Conservation (phyloP, 2,329 filamentous ascomycete species). For the Fusarium temperatum region DNA sequence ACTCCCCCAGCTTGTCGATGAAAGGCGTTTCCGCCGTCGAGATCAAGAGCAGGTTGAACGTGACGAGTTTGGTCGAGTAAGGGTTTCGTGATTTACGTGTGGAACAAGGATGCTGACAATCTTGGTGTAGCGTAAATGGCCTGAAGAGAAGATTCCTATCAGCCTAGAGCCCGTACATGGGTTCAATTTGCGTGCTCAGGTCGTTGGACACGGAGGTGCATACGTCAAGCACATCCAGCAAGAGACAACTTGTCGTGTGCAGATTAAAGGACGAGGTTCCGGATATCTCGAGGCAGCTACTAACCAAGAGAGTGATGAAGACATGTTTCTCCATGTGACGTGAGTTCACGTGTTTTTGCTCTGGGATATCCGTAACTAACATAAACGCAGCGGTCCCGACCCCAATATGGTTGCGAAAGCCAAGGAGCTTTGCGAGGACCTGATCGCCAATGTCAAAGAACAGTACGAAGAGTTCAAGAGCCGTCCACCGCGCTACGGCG, state of each 20-base stretch:
- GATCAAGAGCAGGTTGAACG: conserved; percentile 85
- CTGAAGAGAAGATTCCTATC: conserved; percentile 93
- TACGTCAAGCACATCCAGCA: conserved; percentile 99
- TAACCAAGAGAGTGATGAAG: conserved; percentile 90
- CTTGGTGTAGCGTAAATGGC: conserved; percentile 89
- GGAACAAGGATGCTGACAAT: conserved; percentile 22
- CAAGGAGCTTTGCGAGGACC: conserved; percentile 87
- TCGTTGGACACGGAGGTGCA: conserved; percentile 91
- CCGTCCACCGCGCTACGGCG: conserved; percentile 71
- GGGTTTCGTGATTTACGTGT: conserved; percentile 36
- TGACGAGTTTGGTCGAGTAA: conserved; percentile 88
- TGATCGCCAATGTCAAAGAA: conserved; percentile 85
- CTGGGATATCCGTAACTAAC: conserved; percentile 44
- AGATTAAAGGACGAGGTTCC: conserved; percentile 96
- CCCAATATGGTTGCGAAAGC: conserved; percentile 85
- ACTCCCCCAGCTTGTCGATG: conserved; percentile 92
- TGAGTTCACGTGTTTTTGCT: conserved; percentile 55
- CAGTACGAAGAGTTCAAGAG: conserved; percentile 94
- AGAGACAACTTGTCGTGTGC: conserved; percentile 93
- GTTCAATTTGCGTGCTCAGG: conserved; percentile 95
- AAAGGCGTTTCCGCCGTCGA: conserved; percentile 86
- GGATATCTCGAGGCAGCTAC: conserved; percentile 92
- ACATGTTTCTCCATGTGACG: conserved; percentile 97
- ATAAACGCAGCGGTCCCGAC: conserved; percentile 76
- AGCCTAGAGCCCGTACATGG: conserved; percentile 89